A percentile compares a stretch with the other conserved stretches of the same genome.
These are phyloP conservation scores for Fragilariopsis cylindrus DNA, from an alignment of 108 stramenopile genomes.

Conservation along the genomic window DNA sequence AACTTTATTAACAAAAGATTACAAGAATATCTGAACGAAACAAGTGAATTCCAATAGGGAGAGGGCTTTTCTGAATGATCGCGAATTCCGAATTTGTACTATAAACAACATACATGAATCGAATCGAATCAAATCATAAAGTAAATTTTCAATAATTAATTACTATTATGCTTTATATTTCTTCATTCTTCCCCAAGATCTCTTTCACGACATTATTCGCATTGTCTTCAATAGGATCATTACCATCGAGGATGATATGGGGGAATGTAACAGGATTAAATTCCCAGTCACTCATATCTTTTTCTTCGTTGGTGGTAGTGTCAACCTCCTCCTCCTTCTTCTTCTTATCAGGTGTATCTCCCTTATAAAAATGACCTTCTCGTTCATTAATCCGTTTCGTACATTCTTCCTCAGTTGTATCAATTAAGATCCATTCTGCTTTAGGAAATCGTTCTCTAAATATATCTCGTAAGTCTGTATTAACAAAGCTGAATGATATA, in stretches of 20 bases:
- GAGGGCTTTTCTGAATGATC: background rate
- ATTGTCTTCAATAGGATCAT: constrained; percentile 39
- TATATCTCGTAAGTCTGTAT: constrained; percentile 55
- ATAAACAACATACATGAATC: no score
- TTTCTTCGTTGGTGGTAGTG: background rate
- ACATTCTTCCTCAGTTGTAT: constrained; percentile 50
- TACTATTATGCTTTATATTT: background rate
- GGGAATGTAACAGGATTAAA: constrained; percentile 61
- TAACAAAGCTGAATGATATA: constrained; percentile 69
- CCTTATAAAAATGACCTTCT: constrained; percentile 74
- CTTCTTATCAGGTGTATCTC: background rate
- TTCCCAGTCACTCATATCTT: constrained; percentile 61
- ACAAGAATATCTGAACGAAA: constrained; percentile 34
- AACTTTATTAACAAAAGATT: constrained; percentile 54
- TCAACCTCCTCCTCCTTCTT: constrained; percentile 12
- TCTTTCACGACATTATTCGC: constrained; percentile 39
- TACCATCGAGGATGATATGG: constrained; percentile 52
- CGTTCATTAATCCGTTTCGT: constrained; percentile 50
- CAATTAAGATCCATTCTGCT: constrained; percentile 59
- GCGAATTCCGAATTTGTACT: no score
- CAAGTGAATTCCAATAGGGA: constrained; percentile 20
- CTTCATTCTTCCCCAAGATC: constrained; percentile 7
- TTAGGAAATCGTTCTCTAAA: constrained; percentile 52
- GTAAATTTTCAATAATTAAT: no score
- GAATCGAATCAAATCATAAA: no score